A percentile compares a stretch with the other conserved stretches of the same genome.
Conservation (phyloP, 1,284 basidiomycete species). For the Kalmanozyma brasiliensis region DNA sequence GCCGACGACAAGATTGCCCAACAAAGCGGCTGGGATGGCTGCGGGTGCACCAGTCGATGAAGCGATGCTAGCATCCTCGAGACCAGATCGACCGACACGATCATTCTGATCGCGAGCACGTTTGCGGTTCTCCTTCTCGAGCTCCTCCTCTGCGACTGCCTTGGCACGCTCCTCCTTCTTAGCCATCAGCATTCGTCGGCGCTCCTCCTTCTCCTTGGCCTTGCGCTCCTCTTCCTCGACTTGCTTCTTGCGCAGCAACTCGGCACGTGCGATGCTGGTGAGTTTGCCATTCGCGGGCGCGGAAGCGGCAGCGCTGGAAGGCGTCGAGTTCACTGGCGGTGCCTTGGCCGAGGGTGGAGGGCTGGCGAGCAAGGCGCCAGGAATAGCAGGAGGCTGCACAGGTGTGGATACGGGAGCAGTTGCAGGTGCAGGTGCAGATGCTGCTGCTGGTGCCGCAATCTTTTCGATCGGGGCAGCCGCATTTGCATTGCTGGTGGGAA, state of each 20-base stretch:
- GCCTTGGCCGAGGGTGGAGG: conserved; percentile 22
- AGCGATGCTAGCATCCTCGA: conserved; percentile 33
- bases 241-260: conserved; percentile 51
- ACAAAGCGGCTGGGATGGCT: conserved; percentile 36
- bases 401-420: neutral
- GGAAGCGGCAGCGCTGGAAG: conserved; percentile 17
- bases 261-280: conserved; percentile 47
- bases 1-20: conserved; percentile 28
- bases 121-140: conserved; percentile 44
- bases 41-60: conserved; percentile 31
- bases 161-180: conserved; percentile 47
- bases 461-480: conserved; percentile 1
- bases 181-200: conserved; percentile 42
- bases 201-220: conserved; percentile 51
- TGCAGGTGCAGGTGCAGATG: neutral
- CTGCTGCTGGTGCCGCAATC: conserved; percentile 10
- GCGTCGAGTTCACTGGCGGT: conserved; percentile 33
- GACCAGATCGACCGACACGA: conserved; percentile 19
- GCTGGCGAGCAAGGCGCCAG: conserved; percentile 37
- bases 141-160: conserved; percentile 41
- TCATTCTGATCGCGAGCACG: conserved; percentile 44
- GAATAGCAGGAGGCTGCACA: conserved; percentile 20
- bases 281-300: conserved; percentile 37
- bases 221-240: conserved; percentile 53
- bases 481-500: conserved; percentile 6